Conservation (phyloP, 192 early-diverging fungal genomes). For the Pilaira anomala region DNA sequence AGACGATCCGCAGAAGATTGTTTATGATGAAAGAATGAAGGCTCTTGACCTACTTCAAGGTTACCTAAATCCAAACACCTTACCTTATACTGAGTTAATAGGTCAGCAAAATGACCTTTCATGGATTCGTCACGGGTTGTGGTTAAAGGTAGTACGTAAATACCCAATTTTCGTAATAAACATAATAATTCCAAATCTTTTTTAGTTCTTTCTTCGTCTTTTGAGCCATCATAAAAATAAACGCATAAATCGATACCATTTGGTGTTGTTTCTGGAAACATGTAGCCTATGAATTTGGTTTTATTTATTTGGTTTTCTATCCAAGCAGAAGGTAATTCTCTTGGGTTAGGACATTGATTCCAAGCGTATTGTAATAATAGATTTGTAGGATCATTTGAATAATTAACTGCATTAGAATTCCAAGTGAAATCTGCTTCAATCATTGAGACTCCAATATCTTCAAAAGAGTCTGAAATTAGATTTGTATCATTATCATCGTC, state of each 20-base stretch:
- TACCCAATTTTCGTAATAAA: slow-evolving; percentile 11
- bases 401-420: slow-evolving; percentile 1
- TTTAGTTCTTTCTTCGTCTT: slow-evolving; percentile 13
- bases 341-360: background rate
- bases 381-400: background rate
- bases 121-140: slow-evolving; percentile 4
- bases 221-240: slow-evolving; percentile 33
- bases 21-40: slow-evolving; percentile 12
- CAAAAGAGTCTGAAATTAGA: slow-evolving; percentile 15
- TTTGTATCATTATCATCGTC: slow-evolving; percentile 9
- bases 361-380: slow-evolving; percentile 1
- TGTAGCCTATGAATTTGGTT: slow-evolving; percentile 22
- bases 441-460: slow-evolving; percentile 33
- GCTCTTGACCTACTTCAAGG: slow-evolving; percentile 19
- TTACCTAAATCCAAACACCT: slow-evolving; percentile 17
- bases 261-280: slow-evolving; percentile 33
- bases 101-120: slow-evolving; percentile 7
- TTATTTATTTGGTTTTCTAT: background rate
- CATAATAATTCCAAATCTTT: slow-evolving; percentile 22
- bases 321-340: background rate
- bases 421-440: slow-evolving; percentile 39
- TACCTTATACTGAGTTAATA: slow-evolving; percentile 9
- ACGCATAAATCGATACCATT: slow-evolving; percentile 37
- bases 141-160: slow-evolving; percentile 6
- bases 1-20: background rate